Conservation (phyloP, 495 filamentous ascomycete species). For the Pseudomonodictys pantanalensis region DNA sequence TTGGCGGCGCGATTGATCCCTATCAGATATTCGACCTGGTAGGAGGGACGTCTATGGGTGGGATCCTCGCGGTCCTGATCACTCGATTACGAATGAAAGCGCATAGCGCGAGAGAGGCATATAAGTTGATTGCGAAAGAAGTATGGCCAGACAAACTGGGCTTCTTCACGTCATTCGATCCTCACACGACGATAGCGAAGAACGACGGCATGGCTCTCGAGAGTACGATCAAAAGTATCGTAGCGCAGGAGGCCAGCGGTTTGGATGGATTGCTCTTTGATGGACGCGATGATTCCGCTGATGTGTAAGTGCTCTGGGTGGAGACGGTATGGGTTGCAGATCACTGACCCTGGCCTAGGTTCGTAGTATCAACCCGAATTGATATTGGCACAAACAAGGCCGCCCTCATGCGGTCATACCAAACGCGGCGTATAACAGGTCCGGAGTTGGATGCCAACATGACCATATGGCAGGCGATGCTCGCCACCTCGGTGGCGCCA, state of each 20-base stretch:
- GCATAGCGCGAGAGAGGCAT: conserved; percentile 91
- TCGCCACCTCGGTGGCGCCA: conserved; percentile 83
- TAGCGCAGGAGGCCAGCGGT: conserved; percentile 36
- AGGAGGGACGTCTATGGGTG: conserved; percentile 86
- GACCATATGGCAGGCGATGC: conserved; percentile 90
- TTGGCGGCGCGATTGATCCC: conserved; percentile 54
- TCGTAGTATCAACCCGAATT: conserved; percentile 21
- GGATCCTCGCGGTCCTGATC: conserved; percentile 95
- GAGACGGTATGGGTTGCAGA: background rate
- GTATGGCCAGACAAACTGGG: conserved; percentile 82
- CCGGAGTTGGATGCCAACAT: conserved; percentile 82
- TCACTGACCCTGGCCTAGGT: background rate
- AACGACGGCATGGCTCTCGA: conserved; percentile 92
- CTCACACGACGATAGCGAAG: conserved; percentile 80
- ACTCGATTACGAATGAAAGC: conserved; percentile 86
- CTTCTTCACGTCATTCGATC: conserved; percentile 54
- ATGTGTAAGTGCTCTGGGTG: conserved; percentile 21
- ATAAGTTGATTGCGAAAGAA: conserved; percentile 81
- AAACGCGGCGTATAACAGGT: conserved; percentile 53
- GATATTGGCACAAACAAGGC: conserved; percentile 10
- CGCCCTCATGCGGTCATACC: conserved; percentile 22
- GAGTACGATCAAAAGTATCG: conserved; percentile 82
- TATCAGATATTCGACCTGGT: conserved; percentile 98
- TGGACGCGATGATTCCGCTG: conserved; percentile 7
- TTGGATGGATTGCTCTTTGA: conserved; percentile 15